Conservation (phyloP, 2,329 filamentous ascomycete species). For the Juglanconis juglandina region DNA sequence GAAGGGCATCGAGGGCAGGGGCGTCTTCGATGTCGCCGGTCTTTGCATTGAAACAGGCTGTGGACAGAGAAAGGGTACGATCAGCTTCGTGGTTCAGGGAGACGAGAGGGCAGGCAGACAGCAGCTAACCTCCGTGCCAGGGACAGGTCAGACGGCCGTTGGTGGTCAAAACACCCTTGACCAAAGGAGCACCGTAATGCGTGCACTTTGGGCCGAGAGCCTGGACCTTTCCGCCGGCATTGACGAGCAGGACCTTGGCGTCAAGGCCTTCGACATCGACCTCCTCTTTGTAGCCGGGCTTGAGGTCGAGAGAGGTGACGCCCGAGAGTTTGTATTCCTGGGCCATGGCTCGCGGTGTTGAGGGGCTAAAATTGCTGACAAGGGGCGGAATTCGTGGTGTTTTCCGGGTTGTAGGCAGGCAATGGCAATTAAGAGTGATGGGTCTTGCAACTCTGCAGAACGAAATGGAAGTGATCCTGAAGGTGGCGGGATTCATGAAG, state of each 20-base stretch:
- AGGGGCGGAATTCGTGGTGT: neutral
- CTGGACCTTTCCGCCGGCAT: conserved; percentile 70
- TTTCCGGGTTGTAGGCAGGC: neutral
- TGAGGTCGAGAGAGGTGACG: conserved; percentile 69
- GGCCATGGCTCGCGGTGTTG: conserved; percentile 41
- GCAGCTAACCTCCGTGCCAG: conserved; percentile 80
- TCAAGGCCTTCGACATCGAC: conserved; percentile 87
- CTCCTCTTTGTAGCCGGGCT: conserved; percentile 80
- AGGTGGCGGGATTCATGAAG: neutral
- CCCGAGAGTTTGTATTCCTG: conserved; percentile 71
- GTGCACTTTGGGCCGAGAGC: conserved; percentile 81
- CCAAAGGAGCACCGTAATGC: conserved; percentile 88
- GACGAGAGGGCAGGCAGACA: neutral
- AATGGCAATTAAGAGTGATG: neutral
- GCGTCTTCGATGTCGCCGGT: conserved; percentile 95
- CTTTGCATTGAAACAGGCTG: conserved; percentile 86
- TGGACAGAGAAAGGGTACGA: neutral
- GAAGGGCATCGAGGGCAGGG: conserved; percentile 81
- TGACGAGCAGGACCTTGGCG: conserved; percentile 82
- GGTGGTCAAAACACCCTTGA: conserved; percentile 77
- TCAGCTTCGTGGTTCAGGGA: neutral
- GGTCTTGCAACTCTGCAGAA: neutral
- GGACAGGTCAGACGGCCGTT: conserved; percentile 86
- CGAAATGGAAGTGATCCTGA: neutral
- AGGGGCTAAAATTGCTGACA: neutral